Conservation (phyloP, 1,284 basidiomycete genomes). For the Kwoniella shivajii region DNA sequence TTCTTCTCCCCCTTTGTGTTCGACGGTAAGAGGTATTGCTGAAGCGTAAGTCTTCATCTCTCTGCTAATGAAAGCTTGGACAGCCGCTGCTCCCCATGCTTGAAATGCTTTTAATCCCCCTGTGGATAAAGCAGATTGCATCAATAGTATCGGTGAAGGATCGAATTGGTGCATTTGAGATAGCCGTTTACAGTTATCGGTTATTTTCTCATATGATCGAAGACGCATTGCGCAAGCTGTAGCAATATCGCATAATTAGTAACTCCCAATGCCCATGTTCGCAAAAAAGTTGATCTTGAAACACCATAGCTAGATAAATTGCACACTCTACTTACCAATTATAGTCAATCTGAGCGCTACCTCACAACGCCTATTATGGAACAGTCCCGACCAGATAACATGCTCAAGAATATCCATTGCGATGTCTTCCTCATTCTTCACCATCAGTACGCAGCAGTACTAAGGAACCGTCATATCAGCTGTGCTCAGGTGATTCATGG, state of each 20-base stretch:
- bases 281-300: too few relatives aligned
- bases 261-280: background rate
- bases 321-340: conserved; percentile 66
- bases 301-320: background rate
- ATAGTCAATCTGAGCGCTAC: conserved; percentile 71
- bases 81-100: conserved; percentile 70
- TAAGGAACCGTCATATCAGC: conserved; percentile 46
- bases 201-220: conserved; percentile 62
- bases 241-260: background rate
- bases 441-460: conserved; percentile 82
- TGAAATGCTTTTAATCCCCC: conserved; percentile 69
- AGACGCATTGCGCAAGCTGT: conserved; percentile 70
- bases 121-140: conserved; percentile 66
- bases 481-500: background rate
- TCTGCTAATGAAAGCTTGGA: conserved; percentile 80
- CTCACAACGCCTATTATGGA: conserved; percentile 66
- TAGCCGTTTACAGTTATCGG: conserved; percentile 58
- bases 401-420: conserved; percentile 81
- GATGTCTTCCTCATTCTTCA: conserved; percentile 62
- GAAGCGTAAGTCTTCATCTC: conserved; percentile 68
- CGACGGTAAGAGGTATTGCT: conserved; percentile 31
- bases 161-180: conserved; percentile 77
- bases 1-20: background rate
- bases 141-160: conserved; percentile 64
- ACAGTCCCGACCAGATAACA: conserved; percentile 73